Evolutionary conservation across 768 basidiomycete genomes (phyloP).

Genomic region (Cystofilobasidium ferigula): DNA sequence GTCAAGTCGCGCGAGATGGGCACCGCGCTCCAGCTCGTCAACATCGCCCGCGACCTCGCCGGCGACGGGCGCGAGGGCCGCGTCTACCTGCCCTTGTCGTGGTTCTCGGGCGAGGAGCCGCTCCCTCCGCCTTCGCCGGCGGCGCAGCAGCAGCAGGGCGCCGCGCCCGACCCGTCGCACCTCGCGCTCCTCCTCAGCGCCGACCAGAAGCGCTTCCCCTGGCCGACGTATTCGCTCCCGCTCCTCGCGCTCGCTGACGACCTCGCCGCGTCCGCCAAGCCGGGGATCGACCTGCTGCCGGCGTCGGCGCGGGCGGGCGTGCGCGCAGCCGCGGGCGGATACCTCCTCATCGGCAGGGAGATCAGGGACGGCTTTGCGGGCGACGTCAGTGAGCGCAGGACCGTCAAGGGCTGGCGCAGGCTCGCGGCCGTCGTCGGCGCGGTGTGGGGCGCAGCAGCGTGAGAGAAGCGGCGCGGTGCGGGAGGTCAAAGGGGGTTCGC

Average conservation of each 20-base stretch:
- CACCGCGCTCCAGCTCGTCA: constrained; percentile 40
- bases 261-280: constrained; percentile 28
- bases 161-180: background rate
- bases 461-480: too few relatives aligned
- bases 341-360: constrained; percentile 37
- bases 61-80: constrained; percentile 36
- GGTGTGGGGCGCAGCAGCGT: background rate
- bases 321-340: constrained; percentile 37
- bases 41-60: constrained; percentile 39
- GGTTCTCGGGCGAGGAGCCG: constrained; percentile 17
- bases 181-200: background rate
- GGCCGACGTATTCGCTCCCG: constrained; percentile 29
- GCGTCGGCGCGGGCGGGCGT: constrained; percentile 34
- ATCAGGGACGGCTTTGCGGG: constrained; percentile 26
- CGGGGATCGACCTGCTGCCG: constrained; percentile 31
- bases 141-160: too few relatives aligned
- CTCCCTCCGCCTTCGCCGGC: background rate
- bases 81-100: constrained; percentile 37
- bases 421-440: background rate
- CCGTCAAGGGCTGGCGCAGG: constrained; percentile 2
- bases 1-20: constrained; percentile 37
- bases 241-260: constrained; percentile 33
- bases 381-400: background rate
- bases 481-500: too few relatives aligned
- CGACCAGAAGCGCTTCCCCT: constrained; percentile 9